phyloP scores from a whole-genome alignment of 2,329 filamentous ascomycete genomes.

The Coniochaeta hoffmannii region DNA sequence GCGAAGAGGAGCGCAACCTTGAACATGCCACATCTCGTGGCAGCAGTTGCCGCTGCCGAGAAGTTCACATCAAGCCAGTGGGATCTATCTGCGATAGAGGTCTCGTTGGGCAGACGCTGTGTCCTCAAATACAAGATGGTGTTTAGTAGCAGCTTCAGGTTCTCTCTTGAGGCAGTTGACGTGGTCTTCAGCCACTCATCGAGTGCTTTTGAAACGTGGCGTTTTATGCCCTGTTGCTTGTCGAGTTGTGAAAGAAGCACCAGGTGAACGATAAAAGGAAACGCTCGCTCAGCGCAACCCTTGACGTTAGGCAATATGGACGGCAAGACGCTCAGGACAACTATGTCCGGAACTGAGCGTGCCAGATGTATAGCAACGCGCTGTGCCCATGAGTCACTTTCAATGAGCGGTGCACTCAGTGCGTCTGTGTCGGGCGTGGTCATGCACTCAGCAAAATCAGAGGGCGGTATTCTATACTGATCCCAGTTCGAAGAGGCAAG shows the following conservation, averaged over 20 bases:
- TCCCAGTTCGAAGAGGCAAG: constrained; percentile 49
- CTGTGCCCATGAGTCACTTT: constrained; percentile 50
- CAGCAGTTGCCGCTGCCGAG: constrained; percentile 60
- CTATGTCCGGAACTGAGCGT: constrained; percentile 50
- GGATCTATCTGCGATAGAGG: constrained; percentile 69
- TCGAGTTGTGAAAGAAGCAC: constrained; percentile 64
- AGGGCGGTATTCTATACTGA: constrained; percentile 46
- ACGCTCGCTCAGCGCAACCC: constrained; percentile 63
- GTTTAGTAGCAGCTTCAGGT: constrained; percentile 67
- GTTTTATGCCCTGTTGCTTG: constrained; percentile 50
- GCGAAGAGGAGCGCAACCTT: constrained; percentile 79
- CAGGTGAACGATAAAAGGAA: constrained; percentile 82
- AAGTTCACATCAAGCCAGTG: constrained; percentile 85
- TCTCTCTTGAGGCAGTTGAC: constrained; percentile 42
- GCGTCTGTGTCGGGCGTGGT: constrained; percentile 20
- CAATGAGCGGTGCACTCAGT: constrained; percentile 31
- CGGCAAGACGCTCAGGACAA: constrained; percentile 61
- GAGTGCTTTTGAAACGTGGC: constrained; percentile 57
- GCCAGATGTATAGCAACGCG: constrained; percentile 55
- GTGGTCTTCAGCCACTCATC: constrained; percentile 53
- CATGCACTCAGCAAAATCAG: constrained; percentile 32
- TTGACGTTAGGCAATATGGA: constrained; percentile 59
- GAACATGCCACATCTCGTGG: constrained; percentile 72
- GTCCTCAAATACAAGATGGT: constrained; percentile 82
- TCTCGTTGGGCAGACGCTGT: constrained; percentile 66